Evolutionary conservation across 805 yeast genomes (phyloP), one percentile per base, ranked within the genome.

Genomic region (Suhomyces tanzawaensis): DNA sequence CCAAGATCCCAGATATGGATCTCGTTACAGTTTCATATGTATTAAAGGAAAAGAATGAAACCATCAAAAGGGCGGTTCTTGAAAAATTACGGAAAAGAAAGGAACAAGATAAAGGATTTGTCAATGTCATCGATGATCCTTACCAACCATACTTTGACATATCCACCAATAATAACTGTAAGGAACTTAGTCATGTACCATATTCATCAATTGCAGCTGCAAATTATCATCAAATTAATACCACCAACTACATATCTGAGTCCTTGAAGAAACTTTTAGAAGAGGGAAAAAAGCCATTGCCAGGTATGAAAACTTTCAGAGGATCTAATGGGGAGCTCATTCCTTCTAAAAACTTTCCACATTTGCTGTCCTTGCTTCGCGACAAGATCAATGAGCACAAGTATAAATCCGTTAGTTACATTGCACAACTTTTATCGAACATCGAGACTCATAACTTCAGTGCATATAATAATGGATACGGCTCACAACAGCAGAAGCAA

Each of bases 1-100:
- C 96, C 1, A 86, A 88, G 61, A 85, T 91, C 46, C 97, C 98
- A 12, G 97, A 91, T 60, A 74, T 90, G 74, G 95, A 88, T 32
- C 69, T 91, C 43, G 82, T 85, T 17, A 86, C 95, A 4, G 90
- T 89, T 8, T 85, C 85, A 38, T 74, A 79, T 32, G 80, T 88
- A 16, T 64, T 85, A 34, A 71, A 77, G 33, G 90, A 82, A 45
- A 87, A 88, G 61, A 83, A 87, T 44, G 81, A 74, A 39, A 82
- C 86, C 5, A 82, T 90, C 44, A 81, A 81, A 45, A 76, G 81
- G 39, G 95, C 87, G n/a, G 96, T 93, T 34, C 77, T 81, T 45
- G 95, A 87, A 49, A 85, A 87, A 57, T 71, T 91, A 60, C 78
- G 77, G 35, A 82, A 84, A 45, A 69, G 95, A 29, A 77, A 79